Evolutionary conservation across 768 basidiomycete species (phyloP).

Genomic region (Amanita rubescens): DNA sequence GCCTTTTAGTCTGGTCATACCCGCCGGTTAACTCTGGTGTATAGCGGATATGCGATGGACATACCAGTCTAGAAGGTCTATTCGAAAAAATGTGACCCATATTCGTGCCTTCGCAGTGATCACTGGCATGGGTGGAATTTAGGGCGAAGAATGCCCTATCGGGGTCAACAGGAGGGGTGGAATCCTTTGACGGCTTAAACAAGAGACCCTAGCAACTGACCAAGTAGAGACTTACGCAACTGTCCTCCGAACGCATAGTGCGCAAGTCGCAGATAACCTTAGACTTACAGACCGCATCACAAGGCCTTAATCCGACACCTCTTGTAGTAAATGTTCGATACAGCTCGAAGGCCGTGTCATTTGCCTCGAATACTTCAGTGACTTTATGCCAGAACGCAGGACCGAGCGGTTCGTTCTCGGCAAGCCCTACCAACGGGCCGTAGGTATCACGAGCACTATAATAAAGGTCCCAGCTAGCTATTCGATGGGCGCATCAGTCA

Average conservation of each 20-base stretch:
- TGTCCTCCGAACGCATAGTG: slow-evolving; percentile 33
- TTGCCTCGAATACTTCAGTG: slow-evolving; percentile 43
- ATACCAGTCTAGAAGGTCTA: slow-evolving; percentile 8
- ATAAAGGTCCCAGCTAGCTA: slow-evolving; percentile 45
- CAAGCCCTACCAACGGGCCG: slow-evolving; percentile 35
- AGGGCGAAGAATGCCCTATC: slow-evolving; percentile 10
- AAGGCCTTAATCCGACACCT: slow-evolving; percentile 27
- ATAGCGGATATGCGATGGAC: background rate
- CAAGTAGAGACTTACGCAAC: slow-evolving; percentile 26
- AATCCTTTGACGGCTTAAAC: slow-evolving; percentile 6
- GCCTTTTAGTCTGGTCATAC: background rate
- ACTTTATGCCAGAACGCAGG: slow-evolving; percentile 56
- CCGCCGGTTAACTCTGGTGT: background rate
- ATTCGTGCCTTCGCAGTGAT: slow-evolving; percentile 25
- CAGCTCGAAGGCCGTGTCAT: slow-evolving; percentile 37
- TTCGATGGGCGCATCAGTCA: background rate
- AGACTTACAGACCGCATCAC: slow-evolving; percentile 31
- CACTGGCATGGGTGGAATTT: slow-evolving; percentile 10
- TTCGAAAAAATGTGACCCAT: slow-evolving; percentile 21
- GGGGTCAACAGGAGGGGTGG: slow-evolving; percentile 19
- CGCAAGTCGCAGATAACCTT: slow-evolving; percentile 37
- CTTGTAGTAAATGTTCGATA: slow-evolving; percentile 39
- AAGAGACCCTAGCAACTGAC: background rate
- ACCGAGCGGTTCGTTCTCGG: slow-evolving; percentile 30
- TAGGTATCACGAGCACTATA: slow-evolving; percentile 53